phyloP scores from a whole-genome alignment of 345 rosid genomes.

The Citrus trifoliata region DNA sequence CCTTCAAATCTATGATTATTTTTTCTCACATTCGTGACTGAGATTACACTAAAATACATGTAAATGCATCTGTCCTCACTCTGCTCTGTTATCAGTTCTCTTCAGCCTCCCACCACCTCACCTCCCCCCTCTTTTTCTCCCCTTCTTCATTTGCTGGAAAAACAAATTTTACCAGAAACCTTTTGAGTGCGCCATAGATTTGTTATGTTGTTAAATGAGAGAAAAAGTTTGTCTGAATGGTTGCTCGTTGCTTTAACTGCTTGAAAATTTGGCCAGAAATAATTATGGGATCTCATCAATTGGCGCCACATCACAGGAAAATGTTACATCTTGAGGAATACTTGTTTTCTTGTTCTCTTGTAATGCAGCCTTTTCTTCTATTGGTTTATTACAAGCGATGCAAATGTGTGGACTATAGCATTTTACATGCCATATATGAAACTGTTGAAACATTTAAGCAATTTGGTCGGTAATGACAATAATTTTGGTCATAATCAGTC shows the following conservation, averaged over 20 bases:
- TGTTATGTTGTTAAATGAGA: neutral
- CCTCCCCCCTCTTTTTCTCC: too few relatives aligned
- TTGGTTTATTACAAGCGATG: neutral
- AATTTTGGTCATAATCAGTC: slow-evolving; percentile 43
- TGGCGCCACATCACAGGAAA: neutral
- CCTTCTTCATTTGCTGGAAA: too few relatives aligned
- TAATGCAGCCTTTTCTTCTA: neutral
- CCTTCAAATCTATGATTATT: neutral
- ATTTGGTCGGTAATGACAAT: neutral
- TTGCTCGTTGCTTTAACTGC: neutral
- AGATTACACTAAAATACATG: neutral
- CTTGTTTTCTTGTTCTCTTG: neutral
- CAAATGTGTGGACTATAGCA: neutral
- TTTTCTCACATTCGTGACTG: neutral
- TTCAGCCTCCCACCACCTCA: too few relatives aligned
- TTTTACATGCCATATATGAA: neutral
- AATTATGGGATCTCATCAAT: neutral
- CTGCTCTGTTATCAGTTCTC: too few relatives aligned
- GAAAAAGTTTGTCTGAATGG: neutral
- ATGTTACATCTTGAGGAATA: neutral
- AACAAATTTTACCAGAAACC: neutral
- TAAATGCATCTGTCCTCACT: neutral
- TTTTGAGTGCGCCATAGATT: neutral
- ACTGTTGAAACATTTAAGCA: neutral
- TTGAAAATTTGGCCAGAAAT: neutral